Evolutionary conservation across 345 rosid species (phyloP).

Genomic region (Melaleuca alternifolia): DNA sequence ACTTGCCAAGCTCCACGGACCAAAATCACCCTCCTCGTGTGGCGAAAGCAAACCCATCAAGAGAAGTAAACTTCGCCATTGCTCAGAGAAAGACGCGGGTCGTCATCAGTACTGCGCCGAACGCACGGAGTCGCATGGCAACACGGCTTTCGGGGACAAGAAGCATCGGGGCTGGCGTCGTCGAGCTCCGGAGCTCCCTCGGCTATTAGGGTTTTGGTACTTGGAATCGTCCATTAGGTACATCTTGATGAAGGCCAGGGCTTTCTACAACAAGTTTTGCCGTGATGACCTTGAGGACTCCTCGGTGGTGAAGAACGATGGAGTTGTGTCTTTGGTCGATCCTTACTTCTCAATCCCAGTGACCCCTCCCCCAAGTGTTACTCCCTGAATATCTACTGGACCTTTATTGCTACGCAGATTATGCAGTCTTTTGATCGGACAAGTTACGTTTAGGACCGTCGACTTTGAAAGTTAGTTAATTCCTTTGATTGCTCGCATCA

Average conservation of each 20-base stretch:
- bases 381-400: not conserved
- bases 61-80: not conserved
- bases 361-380: constrained; percentile 7
- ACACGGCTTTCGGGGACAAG: not conserved
- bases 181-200: not conserved
- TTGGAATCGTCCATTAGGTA: constrained; percentile 23
- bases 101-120: not conserved
- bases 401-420: not conserved
- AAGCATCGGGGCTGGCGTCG: not conserved
- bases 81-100: not conserved
- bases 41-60: not conserved
- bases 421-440: not conserved
- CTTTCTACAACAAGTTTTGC: constrained; percentile 31
- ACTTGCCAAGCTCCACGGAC: not conserved
- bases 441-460: not conserved
- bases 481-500: not conserved
- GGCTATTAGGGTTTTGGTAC: constrained; percentile 15
- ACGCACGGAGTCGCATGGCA: not conserved
- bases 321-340: constrained; percentile 5
- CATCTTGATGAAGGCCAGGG: constrained; percentile 30
- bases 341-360: constrained; percentile 44
- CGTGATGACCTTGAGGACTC: constrained; percentile 12
- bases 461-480: not conserved
- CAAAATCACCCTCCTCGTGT: not conserved
- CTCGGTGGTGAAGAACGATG: not conserved